Conservation (phyloP, 164 flowering plant genomes). For the Tetrastigma voinierianum region DNA sequence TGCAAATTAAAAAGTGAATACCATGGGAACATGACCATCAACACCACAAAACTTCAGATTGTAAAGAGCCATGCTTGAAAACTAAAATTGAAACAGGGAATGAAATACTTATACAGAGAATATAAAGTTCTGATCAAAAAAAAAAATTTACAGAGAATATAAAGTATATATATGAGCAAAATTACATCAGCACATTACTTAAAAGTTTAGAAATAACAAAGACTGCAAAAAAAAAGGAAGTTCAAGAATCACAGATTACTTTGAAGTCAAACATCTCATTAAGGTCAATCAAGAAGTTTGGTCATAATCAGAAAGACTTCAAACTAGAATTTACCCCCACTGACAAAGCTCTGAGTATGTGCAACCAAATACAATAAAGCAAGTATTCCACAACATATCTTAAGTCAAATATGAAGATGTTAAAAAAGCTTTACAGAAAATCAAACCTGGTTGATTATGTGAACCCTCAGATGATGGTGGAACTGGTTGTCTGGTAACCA, state of each 20-base stretch:
- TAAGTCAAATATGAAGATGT: not conserved
- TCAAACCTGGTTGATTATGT: conserved; percentile 53
- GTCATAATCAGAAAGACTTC: not conserved
- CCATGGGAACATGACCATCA: not conserved
- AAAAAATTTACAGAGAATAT: not conserved
- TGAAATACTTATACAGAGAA: not conserved
- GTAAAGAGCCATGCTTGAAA: not conserved
- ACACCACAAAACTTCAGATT: not conserved
- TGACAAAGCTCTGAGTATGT: not conserved
- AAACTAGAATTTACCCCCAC: not conserved
- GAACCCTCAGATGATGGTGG: conserved; percentile 45
- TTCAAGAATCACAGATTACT: not conserved
- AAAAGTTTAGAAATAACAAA: not conserved
- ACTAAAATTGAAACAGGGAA: not conserved
- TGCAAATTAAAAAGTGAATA: no score
- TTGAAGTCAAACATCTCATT: not conserved
- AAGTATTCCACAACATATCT: not conserved
- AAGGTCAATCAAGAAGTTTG: not conserved
- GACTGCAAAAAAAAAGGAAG: not conserved
- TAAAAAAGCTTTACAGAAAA: not conserved
- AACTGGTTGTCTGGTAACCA: conserved; percentile 85
- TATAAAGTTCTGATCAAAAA: no score
- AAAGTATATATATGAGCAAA: not conserved
- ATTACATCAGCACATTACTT: not conserved
- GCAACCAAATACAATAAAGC: not conserved